Evolutionary conservation across 2,329 filamentous ascomycete species (phyloP).

Genomic region (Verticillium tricorpus): DNA sequence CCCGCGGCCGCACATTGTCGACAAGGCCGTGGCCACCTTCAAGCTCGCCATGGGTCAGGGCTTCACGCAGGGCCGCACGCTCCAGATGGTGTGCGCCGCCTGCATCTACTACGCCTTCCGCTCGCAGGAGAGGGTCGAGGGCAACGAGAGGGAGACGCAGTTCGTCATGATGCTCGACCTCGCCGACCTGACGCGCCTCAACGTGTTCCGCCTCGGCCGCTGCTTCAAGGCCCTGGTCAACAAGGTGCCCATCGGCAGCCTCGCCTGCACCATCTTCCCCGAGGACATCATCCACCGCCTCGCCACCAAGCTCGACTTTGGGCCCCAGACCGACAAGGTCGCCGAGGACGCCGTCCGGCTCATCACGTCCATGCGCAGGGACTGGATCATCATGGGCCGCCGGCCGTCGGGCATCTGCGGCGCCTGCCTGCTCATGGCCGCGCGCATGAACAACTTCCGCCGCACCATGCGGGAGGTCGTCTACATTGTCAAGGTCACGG

Average conservation of each 20-base stretch:
- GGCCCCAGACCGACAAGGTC: slow-evolving; percentile 73
- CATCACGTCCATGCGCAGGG: slow-evolving; percentile 86
- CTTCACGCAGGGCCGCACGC: slow-evolving; percentile 81
- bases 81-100: slow-evolving; percentile 82
- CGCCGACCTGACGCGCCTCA: slow-evolving; percentile 75
- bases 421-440: slow-evolving; percentile 88
- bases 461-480: slow-evolving; percentile 90
- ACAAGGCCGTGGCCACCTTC: slow-evolving; percentile 67
- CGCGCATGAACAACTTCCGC: slow-evolving; percentile 97
- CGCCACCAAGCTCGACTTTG: slow-evolving; percentile 88
- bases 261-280: slow-evolving; percentile 53
- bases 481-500: slow-evolving; percentile 97
- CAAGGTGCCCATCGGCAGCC: slow-evolving; percentile 52
- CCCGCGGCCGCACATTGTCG: slow-evolving; percentile 37
- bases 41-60: slow-evolving; percentile 70
- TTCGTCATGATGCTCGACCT: slow-evolving; percentile 93
- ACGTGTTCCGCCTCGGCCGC: slow-evolving; percentile 87
- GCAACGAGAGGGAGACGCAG: slow-evolving; percentile 55
- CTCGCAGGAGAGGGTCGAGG: slow-evolving; percentile 32
- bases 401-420: slow-evolving; percentile 92
- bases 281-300: slow-evolving; percentile 92
- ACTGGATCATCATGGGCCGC: slow-evolving; percentile 96
- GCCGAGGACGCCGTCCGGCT: slow-evolving; percentile 84
- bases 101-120: slow-evolving; percentile 88
- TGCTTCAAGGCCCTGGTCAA: slow-evolving; percentile 82